Evolutionary conservation across 805 yeast species (phyloP).

Genomic region (Lipomyces yamadae): DNA sequence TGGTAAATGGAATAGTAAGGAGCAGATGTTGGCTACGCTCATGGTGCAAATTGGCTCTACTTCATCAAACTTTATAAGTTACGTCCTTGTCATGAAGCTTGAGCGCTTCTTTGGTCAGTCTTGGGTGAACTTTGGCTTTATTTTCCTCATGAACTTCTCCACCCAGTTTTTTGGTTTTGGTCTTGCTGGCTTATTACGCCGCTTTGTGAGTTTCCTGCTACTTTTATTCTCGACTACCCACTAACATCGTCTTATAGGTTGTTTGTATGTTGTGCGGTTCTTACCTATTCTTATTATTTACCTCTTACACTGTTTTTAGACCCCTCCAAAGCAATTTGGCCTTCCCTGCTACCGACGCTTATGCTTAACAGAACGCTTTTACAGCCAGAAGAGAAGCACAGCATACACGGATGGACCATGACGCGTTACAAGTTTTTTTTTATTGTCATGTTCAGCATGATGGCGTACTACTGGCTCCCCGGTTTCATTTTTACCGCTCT

Average conservation of each 20-base stretch:
- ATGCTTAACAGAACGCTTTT: conserved; percentile 57
- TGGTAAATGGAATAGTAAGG: conserved; percentile 63
- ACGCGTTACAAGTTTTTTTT: conserved; percentile 57
- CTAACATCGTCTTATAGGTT: conserved; percentile 7
- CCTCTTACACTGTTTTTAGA: background rate
- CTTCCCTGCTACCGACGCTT: conserved; percentile 54
- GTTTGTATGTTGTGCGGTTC: conserved; percentile 14
- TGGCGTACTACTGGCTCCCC: conserved; percentile 64
- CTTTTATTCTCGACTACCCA: background rate
- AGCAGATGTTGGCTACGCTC: conserved; percentile 63
- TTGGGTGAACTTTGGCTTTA: conserved; percentile 55
- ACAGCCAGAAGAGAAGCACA: conserved; percentile 50
- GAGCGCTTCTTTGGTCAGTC: conserved; percentile 48
- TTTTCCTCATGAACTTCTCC: conserved; percentile 57
- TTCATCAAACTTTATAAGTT: conserved; percentile 50
- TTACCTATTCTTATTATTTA: conserved; percentile 2
- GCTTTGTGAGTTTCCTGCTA: conserved; percentile 44
- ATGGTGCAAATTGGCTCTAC: conserved; percentile 37
- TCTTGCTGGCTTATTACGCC: conserved; percentile 66
- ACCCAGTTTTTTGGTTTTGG: conserved; percentile 71
- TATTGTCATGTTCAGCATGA: conserved; percentile 48
- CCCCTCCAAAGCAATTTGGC: conserved; percentile 56
- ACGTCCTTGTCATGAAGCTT: conserved; percentile 43
- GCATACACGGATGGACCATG: conserved; percentile 64
- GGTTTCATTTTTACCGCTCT: conserved; percentile 65